A percentile compares a stretch with the other conserved stretches of the same genome.
phyloP scores from a whole-genome alignment of 1,284 basidiomycete species.

The Ustilago loliicola region DNA sequence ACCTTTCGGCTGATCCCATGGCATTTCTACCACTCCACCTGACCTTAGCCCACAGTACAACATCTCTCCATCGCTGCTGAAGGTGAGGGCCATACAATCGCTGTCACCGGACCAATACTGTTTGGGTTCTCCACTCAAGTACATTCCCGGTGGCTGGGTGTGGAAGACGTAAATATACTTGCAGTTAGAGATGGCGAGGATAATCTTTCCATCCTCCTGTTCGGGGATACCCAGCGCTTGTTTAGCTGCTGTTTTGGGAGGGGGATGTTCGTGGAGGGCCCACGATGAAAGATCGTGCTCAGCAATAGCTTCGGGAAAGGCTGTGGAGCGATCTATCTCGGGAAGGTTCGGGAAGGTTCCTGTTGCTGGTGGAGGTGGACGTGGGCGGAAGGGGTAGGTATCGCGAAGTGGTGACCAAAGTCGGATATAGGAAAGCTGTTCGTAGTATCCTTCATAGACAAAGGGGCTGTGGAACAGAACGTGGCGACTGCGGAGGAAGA shows the following conservation, averaged over 20 bases:
- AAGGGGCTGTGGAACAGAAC: neutral
- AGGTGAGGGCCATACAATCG: slow-evolving; percentile 26
- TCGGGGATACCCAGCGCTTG: neutral
- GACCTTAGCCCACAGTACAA: slow-evolving; percentile 31
- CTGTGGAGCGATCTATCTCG: neutral
- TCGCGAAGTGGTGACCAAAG: neutral
- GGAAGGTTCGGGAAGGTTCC: neutral
- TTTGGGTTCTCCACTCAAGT: neutral
- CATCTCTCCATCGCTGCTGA: neutral
- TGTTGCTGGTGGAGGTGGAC: neutral
- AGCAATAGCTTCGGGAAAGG: neutral
- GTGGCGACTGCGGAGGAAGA: neutral
- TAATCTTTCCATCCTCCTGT: neutral
- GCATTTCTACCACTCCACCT: slow-evolving; percentile 16
- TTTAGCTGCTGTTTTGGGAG: neutral
- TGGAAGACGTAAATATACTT: neutral
- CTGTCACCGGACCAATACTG: neutral
- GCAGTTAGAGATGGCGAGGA: neutral
- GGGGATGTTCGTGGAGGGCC: neutral
- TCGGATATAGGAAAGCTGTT: neutral
- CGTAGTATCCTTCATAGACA: neutral
- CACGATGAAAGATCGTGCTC: neutral
- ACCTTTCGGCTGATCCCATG: neutral
- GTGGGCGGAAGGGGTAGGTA: neutral
- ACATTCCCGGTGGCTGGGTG: neutral